Evolutionary conservation across 371 early-diverging fungal genomes (phyloP).

Genomic region (Quaeritorhiza haematococci): DNA sequence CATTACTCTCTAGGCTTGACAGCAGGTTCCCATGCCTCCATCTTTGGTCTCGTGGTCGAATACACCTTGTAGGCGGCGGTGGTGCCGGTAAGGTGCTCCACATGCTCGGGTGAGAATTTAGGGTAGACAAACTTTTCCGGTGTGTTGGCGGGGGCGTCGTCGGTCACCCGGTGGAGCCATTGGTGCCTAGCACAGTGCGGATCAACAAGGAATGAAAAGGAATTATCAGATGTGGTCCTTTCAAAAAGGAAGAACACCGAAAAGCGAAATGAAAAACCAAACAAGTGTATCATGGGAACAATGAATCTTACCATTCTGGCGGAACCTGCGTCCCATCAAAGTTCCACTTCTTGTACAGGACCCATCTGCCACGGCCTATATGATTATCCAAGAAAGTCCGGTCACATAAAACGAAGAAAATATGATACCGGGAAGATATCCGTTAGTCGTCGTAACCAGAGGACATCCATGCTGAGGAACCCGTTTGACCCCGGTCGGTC

Average conservation of each 20-base stretch:
- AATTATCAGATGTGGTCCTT: conserved; percentile 2
- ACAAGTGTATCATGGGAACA: too few relatives aligned
- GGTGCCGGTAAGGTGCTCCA: conserved; percentile 68
- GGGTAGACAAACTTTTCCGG: conserved; percentile 41
- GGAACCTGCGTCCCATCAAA: conserved; percentile 78
- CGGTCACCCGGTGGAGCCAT: conserved; percentile 81
- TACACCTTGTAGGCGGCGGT: conserved; percentile 73
- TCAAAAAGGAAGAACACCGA: too few relatives aligned
- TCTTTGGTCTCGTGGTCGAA: conserved; percentile 80
- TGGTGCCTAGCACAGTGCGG: conserved; percentile 57
- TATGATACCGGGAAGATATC: not conserved
- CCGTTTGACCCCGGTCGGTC: too few relatives aligned
- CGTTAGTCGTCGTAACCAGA: too few relatives aligned
- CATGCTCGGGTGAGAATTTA: conserved; percentile 33
- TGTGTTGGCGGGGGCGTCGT: conserved; percentile 70
- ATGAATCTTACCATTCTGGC: conserved; percentile 76
- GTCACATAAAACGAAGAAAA: not conserved
- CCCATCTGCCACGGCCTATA: conserved; percentile 87
- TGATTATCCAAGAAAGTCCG: too few relatives aligned
- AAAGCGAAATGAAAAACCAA: too few relatives aligned
- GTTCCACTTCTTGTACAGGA: conserved; percentile 69
- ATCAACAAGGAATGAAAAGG: not conserved
- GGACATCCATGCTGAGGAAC: too few relatives aligned
- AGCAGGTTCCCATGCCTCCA: conserved; percentile 70
- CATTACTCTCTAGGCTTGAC: conserved; percentile 1